Evolutionary conservation across 345 rosid genomes (phyloP).

Genomic region (Eucalyptus cloeziana): DNA sequence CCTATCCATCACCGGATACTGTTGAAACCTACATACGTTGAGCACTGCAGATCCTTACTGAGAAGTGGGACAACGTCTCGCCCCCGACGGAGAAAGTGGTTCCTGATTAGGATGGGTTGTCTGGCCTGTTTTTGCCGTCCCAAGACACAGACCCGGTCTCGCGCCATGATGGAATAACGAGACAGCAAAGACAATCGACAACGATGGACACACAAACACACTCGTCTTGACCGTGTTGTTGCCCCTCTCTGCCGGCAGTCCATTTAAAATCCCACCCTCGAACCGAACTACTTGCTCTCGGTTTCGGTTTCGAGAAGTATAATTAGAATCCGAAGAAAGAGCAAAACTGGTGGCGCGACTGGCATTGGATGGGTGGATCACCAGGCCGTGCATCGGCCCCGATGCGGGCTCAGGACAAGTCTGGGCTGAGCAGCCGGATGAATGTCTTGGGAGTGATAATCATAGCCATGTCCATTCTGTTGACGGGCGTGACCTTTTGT

Average conservation of each 20-base stretch:
- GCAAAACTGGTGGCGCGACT: not conserved
- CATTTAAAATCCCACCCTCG: not conserved
- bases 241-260: not conserved
- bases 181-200: not conserved
- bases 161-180: not conserved
- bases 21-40: not conserved
- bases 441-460: conserved; percentile 9
- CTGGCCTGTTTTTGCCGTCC: not conserved
- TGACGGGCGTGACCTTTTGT: conserved; percentile 1
- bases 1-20: not conserved
- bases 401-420: not conserved
- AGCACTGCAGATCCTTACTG: not conserved
- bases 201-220: not conserved
- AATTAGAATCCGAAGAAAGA: not conserved
- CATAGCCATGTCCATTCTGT: conserved; percentile 1
- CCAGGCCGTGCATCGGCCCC: not conserved
- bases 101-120: not conserved
- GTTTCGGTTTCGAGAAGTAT: not conserved
- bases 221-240: not conserved
- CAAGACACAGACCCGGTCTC: not conserved
- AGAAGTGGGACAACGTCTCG: not conserved
- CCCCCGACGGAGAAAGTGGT: not conserved
- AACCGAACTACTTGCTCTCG: not conserved
- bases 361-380: not conserved
- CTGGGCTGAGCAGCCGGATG: not conserved